Evolutionary conservation across 2,329 filamentous ascomycete genomes (phyloP), one percentile per base, ranked within the genome.

Genomic region (Aspergillus quadrilineatus): DNA sequence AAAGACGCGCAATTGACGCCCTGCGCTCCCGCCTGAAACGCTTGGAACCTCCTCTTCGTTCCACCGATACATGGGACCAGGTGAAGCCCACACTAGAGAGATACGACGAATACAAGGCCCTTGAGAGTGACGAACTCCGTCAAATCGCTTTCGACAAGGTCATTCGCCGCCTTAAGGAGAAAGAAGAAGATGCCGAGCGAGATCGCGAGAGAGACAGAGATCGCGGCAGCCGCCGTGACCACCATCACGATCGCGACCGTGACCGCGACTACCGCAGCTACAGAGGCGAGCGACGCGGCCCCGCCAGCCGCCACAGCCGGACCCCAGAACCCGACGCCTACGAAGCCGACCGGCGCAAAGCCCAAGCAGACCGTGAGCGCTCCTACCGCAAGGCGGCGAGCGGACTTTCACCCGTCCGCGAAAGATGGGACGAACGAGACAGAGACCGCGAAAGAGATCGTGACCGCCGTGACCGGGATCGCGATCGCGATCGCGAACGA

Each of bases 301-400:
- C 69, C 28, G 70, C 74, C 42, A 78, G 78, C 63, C 82, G 90
- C 65, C 84, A 85, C 65, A 95, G 90, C 70, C 90, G 92, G 67
- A 92, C 89, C 65, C 92, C 92, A n/a, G 94, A 97, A 74, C 85
- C 85, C 57, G 92, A 99, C 76, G 85, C 90, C 17, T 99, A 99
- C 74, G 94, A 97, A 75, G 94, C 92, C 58, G 94, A 99, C 71
- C 87, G 94, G 63, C 89, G 92, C 67, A 94, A 93, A 73, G 93
- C 93, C 43, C 92, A 94, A 69, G 92, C 92, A 56, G 92, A 96
- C 70, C 88, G 95, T 47, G 95, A 97, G 77, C 89, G 92, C 63
- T 92, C 95, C 66, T 95, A 96, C 76, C 87, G 90, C 73, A 95
- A 94, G 77, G 85, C 85, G 76, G 85, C 85, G 76, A 89, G 88